phyloP scores from a whole-genome alignment of 306 rosid species.

The Trichosanthes cucumerina region DNA sequence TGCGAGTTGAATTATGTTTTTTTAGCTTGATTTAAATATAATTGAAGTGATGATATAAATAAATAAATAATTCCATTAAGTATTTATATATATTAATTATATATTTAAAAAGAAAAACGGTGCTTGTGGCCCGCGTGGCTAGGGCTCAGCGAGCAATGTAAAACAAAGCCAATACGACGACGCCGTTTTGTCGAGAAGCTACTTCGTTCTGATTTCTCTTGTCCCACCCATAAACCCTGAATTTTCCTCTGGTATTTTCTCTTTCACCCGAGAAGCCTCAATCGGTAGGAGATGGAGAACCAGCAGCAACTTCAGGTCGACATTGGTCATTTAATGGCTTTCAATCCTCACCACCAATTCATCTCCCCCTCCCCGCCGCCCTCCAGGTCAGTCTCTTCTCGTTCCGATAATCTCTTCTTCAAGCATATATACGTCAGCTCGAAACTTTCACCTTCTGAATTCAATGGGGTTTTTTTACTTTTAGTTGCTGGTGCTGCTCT shows the following conservation, averaged over 20 bases:
- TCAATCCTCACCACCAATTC: slow-evolving; percentile 34
- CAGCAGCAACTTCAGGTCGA: slow-evolving; percentile 33
- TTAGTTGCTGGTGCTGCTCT: background rate
- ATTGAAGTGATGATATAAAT: no score
- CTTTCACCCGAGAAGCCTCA: background rate
- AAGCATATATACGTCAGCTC: background rate
- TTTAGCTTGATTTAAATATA: no score
- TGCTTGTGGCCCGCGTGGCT: no score
- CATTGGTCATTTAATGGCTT: slow-evolving; percentile 64
- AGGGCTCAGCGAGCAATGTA: background rate
- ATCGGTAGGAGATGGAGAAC: slow-evolving; percentile 20
- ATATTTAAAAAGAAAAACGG: no score
- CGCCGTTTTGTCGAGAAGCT: background rate
- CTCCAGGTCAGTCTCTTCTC: slow-evolving; percentile 21
- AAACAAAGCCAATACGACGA: background rate
- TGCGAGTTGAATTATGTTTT: no score
- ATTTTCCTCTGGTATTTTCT: background rate
- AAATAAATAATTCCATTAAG: no score
- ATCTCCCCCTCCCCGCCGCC: slow-evolving; percentile 34
- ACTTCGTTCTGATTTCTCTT: background rate
- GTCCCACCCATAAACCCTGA: background rate
- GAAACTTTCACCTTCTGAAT: background rate
- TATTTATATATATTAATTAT: no score
- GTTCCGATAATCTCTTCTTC: background rate
- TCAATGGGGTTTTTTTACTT: background rate